Percentiles rank a stretch among this genome's conserved stretches.
phyloP scores from a whole-genome alignment of 2,329 filamentous ascomycete species.

The Sclerotinia trifoliorum region DNA sequence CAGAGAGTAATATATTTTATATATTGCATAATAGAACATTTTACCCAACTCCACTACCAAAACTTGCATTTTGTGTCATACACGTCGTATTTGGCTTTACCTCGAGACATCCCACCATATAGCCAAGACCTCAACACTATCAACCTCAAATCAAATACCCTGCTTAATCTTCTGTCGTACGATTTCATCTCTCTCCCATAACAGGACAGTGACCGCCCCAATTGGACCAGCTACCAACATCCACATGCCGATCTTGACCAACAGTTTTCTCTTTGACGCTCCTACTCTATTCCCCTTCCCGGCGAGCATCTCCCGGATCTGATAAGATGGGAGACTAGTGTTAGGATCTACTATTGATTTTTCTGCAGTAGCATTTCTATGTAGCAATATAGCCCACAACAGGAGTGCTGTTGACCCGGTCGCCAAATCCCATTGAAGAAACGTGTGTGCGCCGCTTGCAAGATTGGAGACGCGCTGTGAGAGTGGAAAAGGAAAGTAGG shows the following conservation, averaged over 20 bases:
- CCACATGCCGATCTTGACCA: conserved; percentile 42
- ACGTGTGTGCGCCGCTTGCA: conserved; percentile 45
- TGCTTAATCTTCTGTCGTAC: conserved; percentile 35
- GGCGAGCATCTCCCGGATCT: conserved; percentile 23
- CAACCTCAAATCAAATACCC: conserved; percentile 26
- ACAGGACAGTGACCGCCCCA: conserved; percentile 45
- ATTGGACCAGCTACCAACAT: conserved; percentile 45
- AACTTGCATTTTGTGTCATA: background rate
- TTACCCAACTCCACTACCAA: background rate
- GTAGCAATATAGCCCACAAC: conserved; percentile 47
- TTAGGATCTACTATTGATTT: conserved; percentile 27
- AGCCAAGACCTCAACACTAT: conserved; percentile 13
- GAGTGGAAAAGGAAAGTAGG: conserved; percentile 40
- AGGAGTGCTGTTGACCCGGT: conserved; percentile 45
- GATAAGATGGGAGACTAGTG: conserved; percentile 26
- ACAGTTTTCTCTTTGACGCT: conserved; percentile 30
- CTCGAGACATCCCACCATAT: background rate
- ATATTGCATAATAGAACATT: background rate
- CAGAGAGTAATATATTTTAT: background rate
- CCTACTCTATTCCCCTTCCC: conserved; percentile 26
- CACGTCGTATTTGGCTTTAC: background rate
- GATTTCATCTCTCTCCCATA: conserved; percentile 51
- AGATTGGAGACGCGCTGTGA: conserved; percentile 26
- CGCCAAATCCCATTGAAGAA: conserved; percentile 51
- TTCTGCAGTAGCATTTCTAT: conserved; percentile 34